Percentiles rank a stretch among this genome's conserved stretches.
These are phyloP conservation scores for Hepatocystis sp. DNA, from an alignment of 169 alveolate genomes.

Conservation along the genomic window DNA sequence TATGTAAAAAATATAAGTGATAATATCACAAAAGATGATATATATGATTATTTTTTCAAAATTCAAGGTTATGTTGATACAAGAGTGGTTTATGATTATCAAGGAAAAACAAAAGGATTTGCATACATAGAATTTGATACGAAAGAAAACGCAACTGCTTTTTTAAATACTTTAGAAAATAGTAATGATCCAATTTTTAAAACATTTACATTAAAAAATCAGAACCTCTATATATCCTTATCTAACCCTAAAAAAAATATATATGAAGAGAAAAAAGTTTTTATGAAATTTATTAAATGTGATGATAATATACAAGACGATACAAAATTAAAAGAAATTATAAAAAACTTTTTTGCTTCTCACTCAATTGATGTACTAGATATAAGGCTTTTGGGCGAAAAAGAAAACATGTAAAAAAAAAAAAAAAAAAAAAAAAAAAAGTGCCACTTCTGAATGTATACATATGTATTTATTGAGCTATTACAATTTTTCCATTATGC, in stretches of 20 bases:
- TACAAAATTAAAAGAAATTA: slow-evolving; percentile 30
- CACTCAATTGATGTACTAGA: slow-evolving; percentile 57
- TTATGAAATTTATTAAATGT: slow-evolving; percentile 75
- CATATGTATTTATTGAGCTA: too few species aligned
- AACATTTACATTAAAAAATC: slow-evolving; percentile 6
- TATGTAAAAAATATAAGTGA: slow-evolving; percentile 40
- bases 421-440: slow-evolving; percentile 4
- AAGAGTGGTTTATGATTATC: slow-evolving; percentile 7
- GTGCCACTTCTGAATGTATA: background rate
- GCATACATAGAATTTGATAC: slow-evolving; percentile 80
- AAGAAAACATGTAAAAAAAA: slow-evolving; percentile 1
- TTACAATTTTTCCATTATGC: too few species aligned
- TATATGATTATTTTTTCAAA: slow-evolving; percentile 11
- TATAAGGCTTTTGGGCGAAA: slow-evolving; percentile 73
- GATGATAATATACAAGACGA: slow-evolving; percentile 56
- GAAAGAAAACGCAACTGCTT: slow-evolving; percentile 71
- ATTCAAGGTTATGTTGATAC: slow-evolving; percentile 41
- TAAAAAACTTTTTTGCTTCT: slow-evolving; percentile 60
- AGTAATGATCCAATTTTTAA: slow-evolving; percentile 35
- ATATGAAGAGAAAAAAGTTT: slow-evolving; percentile 82
- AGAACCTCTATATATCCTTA: slow-evolving; percentile 14
- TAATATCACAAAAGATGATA: slow-evolving; percentile 22
- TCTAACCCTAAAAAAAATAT: slow-evolving; percentile 79
- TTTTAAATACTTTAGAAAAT: slow-evolving; percentile 29
- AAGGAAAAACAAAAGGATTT: slow-evolving; percentile 18